A percentile compares a stretch with the other conserved stretches of the same genome.
These are phyloP conservation scores for Baeospora myosura DNA, from an alignment of 1,284 basidiomycete genomes.

Conservation along the genomic window DNA sequence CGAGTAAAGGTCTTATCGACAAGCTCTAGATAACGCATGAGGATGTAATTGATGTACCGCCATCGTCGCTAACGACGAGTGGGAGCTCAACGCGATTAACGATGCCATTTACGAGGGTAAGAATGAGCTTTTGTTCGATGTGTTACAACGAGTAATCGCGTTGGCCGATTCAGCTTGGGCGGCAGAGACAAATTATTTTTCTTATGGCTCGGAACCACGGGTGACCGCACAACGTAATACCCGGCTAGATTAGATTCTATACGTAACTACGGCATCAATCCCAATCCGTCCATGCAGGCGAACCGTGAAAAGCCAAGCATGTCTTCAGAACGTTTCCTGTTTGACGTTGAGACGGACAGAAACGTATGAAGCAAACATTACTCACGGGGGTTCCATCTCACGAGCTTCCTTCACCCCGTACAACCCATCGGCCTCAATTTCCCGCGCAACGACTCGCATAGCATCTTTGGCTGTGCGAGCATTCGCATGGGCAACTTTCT, in stretches of 20 bases:
- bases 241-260: too few species aligned
- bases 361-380: slow-evolving; percentile 9
- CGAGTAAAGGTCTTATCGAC: too few species aligned
- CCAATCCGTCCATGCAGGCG: slow-evolving; percentile 45
- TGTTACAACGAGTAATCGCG: not conserved
- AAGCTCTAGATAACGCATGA: too few species aligned
- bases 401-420: slow-evolving; percentile 29
- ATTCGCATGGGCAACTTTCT: slow-evolving; percentile 37
- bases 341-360: slow-evolving; percentile 6
- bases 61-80: not conserved
- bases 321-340: slow-evolving; percentile 37
- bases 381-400: slow-evolving; percentile 42
- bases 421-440: slow-evolving; percentile 55
- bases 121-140: not conserved
- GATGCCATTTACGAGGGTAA: too few species aligned
- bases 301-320: slow-evolving; percentile 48
- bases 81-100: too few species aligned
- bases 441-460: slow-evolving; percentile 43
- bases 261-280: slow-evolving; percentile 46
- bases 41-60: slow-evolving; percentile 1
- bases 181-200: slow-evolving; percentile 15
- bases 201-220: slow-evolving; percentile 29
- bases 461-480: slow-evolving; percentile 42
- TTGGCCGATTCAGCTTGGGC: not conserved
- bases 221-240: too few species aligned